A percentile compares a stretch with the other conserved stretches of the same genome.
Conservation (phyloP, 140 eudicot genomes). For the Flaveria floridana region DNA sequence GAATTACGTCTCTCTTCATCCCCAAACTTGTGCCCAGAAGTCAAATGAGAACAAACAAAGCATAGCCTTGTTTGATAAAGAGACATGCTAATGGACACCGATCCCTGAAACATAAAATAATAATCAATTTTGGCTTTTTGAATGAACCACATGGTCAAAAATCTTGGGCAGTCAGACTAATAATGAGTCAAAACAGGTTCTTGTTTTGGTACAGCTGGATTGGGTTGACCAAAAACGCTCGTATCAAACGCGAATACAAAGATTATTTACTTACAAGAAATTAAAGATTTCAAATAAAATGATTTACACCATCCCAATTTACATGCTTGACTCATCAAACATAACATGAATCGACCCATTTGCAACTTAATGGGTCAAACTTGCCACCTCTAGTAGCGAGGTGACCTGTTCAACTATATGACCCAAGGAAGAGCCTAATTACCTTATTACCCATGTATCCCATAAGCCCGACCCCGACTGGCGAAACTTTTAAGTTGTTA, state of each 20-base stretch:
- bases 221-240: background rate
- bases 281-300: background rate
- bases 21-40: constrained; percentile 82
- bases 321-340: background rate
- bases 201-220: background rate
- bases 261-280: background rate
- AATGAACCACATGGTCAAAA: background rate
- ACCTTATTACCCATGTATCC: constrained; percentile 99
- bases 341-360: constrained; percentile 6
- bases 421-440: constrained; percentile 11
- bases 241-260: background rate
- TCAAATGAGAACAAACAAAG: constrained; percentile 91
- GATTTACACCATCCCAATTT: background rate
- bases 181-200: background rate
- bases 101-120: constrained; percentile 58
- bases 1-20: constrained; percentile 87
- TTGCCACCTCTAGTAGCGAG: constrained; percentile 2
- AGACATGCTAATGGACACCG: constrained; percentile 93
- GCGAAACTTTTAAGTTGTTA: constrained; percentile 80
- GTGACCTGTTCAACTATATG: constrained; percentile 1
- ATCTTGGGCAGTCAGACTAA: background rate
- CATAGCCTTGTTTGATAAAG: constrained; percentile 82
- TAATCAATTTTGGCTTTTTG: constrained; percentile 13
- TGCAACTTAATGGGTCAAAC: background rate
- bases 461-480: constrained; percentile 97